Evolutionary conservation across 768 basidiomycete species (phyloP).

Genomic region (Pleurotus giganteus): DNA sequence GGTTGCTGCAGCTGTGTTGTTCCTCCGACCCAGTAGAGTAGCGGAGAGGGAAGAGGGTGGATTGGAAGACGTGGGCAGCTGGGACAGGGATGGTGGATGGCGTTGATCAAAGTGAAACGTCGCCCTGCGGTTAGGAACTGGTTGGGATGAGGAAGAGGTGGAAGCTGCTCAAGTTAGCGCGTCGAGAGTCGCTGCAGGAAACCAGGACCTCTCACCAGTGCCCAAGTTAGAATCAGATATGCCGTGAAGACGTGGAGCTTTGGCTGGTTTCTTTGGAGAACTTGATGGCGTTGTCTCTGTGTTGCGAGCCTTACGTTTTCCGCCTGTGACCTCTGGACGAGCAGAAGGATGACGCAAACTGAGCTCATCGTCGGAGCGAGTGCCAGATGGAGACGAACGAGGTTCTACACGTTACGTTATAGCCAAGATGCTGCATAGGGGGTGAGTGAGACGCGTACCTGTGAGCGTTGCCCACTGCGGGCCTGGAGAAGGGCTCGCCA

Average conservation of each 20-base stretch:
- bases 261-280: not conserved
- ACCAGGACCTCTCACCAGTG: not conserved
- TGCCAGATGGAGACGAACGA: not conserved
- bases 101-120: too few species aligned
- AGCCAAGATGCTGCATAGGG: not conserved
- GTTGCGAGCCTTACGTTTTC: not conserved
- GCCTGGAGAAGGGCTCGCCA: constrained; percentile 11
- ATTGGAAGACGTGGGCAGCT: not conserved
- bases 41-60: not conserved
- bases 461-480: constrained; percentile 12
- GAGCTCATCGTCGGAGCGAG: not conserved
- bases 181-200: not conserved
- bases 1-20: not conserved
- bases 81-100: too few species aligned
- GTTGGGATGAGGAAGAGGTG: not conserved
- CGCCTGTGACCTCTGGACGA: not conserved
- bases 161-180: not conserved
- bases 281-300: not conserved
- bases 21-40: not conserved
- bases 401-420: not conserved
- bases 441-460: constrained; percentile 13
- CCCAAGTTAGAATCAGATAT: not conserved
- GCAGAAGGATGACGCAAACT: not conserved
- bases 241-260: not conserved
- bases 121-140: not conserved